Conservation (phyloP, 768 basidiomycete species). For the Phylloporus arenicola region DNA sequence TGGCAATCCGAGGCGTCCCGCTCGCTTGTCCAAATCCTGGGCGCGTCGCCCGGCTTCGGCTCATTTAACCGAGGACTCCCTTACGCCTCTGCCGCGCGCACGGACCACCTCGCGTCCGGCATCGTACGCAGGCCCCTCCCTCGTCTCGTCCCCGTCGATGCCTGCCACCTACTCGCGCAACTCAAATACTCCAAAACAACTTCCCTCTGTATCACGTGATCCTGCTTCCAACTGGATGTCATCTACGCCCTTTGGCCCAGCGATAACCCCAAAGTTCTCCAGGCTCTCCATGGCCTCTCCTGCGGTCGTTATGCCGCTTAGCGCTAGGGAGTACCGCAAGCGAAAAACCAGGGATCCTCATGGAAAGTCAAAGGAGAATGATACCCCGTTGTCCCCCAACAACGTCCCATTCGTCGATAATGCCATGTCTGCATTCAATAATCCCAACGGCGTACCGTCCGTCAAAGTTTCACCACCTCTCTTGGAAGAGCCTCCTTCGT, state of each 20-base stretch:
- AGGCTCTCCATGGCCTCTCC: constrained; percentile 26
- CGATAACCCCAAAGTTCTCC: constrained; percentile 25
- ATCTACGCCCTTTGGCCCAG: constrained; percentile 28
- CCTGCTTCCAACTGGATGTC: constrained; percentile 25
- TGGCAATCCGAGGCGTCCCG: constrained; percentile 1
- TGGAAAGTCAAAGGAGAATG: constrained; percentile 9
- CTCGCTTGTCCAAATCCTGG: constrained; percentile 11
- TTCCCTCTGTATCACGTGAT: constrained; percentile 22
- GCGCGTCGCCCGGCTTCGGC: constrained; percentile 8
- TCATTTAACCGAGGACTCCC: constrained; percentile 1
- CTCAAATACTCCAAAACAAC: constrained; percentile 11
- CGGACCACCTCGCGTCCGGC: constrained; percentile 15
- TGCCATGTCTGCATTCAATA: background rate
- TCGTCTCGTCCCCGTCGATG: constrained; percentile 7
- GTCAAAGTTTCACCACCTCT: constrained; percentile 16
- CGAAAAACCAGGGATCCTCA: constrained; percentile 9
- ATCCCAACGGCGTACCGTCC: constrained; percentile 1
- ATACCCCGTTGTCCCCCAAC: background rate
- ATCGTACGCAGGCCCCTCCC: constrained; percentile 5
- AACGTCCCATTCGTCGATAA: constrained; percentile 14
- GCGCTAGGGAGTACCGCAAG: constrained; percentile 25
- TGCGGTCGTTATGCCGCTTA: constrained; percentile 29
- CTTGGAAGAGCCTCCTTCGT: background rate
- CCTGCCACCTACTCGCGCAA: constrained; percentile 16
- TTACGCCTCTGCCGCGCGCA: constrained; percentile 19